These are phyloP conservation scores for Pleurotus cornucopiae DNA, from an alignment of 768 basidiomycete genomes.

Conservation along the genomic window DNA sequence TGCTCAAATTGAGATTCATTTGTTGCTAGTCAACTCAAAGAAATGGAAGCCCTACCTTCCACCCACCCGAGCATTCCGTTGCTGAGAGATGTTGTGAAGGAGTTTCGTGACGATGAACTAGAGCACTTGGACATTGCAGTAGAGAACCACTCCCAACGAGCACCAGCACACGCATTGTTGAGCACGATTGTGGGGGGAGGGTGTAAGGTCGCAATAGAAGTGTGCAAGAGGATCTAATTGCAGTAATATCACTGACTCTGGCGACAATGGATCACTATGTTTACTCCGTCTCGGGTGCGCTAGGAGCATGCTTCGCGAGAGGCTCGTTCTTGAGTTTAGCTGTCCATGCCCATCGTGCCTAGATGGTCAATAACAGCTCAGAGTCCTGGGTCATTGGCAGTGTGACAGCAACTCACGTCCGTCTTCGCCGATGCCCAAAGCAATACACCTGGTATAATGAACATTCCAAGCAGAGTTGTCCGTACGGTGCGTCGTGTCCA, in stretches of 20 bases:
- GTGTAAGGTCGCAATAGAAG: conserved; percentile 85
- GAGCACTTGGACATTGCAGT: conserved; percentile 93
- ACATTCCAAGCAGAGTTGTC: conserved; percentile 56
- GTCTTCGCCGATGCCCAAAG: conserved; percentile 43
- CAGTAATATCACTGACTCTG: neutral
- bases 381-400: neutral
- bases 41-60: conserved; percentile 56
- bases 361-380: conserved; percentile 6
- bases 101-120: conserved; percentile 92
- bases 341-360: conserved; percentile 54
- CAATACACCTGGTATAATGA: conserved; percentile 59
- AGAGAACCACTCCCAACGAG: conserved; percentile 80
- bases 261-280: neutral
- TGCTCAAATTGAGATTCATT: neutral
- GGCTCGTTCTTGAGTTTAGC: conserved; percentile 43
- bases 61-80: conserved; percentile 78
- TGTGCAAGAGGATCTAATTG: conserved; percentile 75
- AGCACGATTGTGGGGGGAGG: conserved; percentile 82
- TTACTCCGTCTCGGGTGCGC: conserved; percentile 1
- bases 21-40: conserved; percentile 69
- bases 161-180: conserved; percentile 87
- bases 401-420: conserved; percentile 27
- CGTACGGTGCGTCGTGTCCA: conserved; percentile 71
- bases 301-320: neutral
- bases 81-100: conserved; percentile 65